Evolutionary conservation across 805 yeast species (phyloP), one percentile per base, ranked within the genome.

Genomic region (Zygosaccharomyces siamensis): DNA sequence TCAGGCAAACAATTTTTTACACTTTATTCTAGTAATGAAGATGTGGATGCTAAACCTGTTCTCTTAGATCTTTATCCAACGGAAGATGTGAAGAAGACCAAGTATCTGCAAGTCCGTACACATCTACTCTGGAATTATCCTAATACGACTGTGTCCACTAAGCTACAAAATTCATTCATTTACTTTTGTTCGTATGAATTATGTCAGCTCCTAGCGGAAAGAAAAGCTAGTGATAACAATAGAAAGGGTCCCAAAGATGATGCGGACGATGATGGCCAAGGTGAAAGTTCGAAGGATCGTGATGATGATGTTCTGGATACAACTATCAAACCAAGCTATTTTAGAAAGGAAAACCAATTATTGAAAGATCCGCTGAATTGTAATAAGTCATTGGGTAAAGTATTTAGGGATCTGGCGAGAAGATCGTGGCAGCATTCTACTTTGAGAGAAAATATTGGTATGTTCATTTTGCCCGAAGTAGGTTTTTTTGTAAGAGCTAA

Each of bases 101-200:
- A 89, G 68, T 78, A 81, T 40, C 71, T 93, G 46, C 80, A 82
- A 53, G 72, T 92, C 45, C 79, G 98, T 69, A 84, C 93, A 39
- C 93, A 90, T 55, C 75, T 93, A 80, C 73, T 86, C 32, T 93
- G 98, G 98, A 79, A 85, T 64, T 81, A 82, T 64, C 95, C 97
- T 36, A 79, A 81, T 52, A 71, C 89, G 3, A 77, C 80, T 14
- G 87, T 89, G 6, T 86, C 96, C 14, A 82, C 90, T 4, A 82
- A 80, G 52, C 69, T 89, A 49, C 72, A 89, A 50, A 85, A 88
- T 61, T 76, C 95, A 7, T 79, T 82, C 46, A 85, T 93, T 24
- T 83, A 79, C 58, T 79, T 85, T 57, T 78, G 86, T 58, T 74
- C 80, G 35, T 70, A 71, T 10, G 73, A 77, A 39, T 77, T 85